Conservation (phyloP, 164 flowering plant genomes). For the Annona cherimola region DNA sequence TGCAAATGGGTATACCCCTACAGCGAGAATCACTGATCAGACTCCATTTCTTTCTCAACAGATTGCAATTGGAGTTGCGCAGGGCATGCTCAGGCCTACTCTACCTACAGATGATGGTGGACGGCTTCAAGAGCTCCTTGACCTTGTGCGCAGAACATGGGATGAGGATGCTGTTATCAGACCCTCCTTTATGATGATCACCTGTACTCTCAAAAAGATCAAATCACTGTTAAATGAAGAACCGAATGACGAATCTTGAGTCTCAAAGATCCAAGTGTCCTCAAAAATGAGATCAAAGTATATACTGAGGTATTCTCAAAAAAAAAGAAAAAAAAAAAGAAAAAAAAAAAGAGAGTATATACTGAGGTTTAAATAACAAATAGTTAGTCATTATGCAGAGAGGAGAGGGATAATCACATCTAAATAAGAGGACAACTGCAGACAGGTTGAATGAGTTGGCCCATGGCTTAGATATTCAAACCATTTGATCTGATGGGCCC, state of each 20-base stretch:
- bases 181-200: constrained; percentile 46
- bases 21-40: neutral
- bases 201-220: constrained; percentile 28
- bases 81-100: constrained; percentile 45
- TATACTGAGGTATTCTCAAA: neutral
- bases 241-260: neutral
- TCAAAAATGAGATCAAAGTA: neutral
- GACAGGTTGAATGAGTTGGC: neutral
- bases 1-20: neutral
- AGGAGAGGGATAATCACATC: too few relatives aligned
- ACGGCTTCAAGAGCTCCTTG: constrained; percentile 31
- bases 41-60: constrained; percentile 14
- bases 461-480: neutral
- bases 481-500: neutral
- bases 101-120: constrained; percentile 29
- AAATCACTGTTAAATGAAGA: constrained; percentile 9
- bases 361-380: too few relatives aligned
- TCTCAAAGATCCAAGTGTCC: neutral
- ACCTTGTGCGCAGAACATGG: constrained; percentile 49
- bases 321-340: neutral
- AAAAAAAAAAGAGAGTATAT: neutral
- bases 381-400: too few relatives aligned
- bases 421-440: neutral
- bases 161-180: constrained; percentile 33
- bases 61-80: constrained; percentile 58